Evolutionary conservation across 2,329 filamentous ascomycete species (phyloP), one percentile per base, ranked within the genome.

Genomic region (Fusarium sp.): DNA sequence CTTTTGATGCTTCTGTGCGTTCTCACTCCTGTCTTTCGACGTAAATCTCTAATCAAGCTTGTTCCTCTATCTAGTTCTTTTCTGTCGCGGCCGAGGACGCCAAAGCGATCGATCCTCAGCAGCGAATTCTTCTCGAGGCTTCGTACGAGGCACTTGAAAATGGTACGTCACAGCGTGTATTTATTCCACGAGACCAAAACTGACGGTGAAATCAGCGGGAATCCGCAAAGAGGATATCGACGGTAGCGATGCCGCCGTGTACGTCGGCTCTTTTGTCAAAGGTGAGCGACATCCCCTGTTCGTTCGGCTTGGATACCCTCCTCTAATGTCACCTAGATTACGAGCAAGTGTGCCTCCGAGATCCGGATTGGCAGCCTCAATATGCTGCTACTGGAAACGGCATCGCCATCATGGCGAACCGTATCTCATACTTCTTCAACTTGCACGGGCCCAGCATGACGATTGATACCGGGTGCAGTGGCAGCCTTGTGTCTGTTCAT

Each of bases 401-500:
- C 4, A 79, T 79, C 41, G 80, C 82, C 53, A 81, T 85, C 49
- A 76, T 85, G 71, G 77, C 82, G 4, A 86, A 86, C 65, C 77
- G 83, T 1, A 77, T 86, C 11, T 85, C 82, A 0, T 82, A 85
- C 66, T 80, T 77, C 54, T 84, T 83, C 69, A 79, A 86, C 61
- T 72, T 86, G 14, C 76, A 77, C 11, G 84, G 84, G 0, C 82
- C 84, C 2, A 84, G 82, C 63, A 77, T 86, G 70, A 85, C 82
- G 0, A 71, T 87, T 13, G 84, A 87, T 48, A 87, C 85, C 1
- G 85, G 82, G 17, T 88, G 85, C 70, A 86, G 83, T 21, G 80
- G 79, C 10, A 82, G 80, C 44, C 74, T 87, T 17, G 79, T 84
- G 4, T 80, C 81, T 0, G 75, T 87, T 4, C 81, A 87, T 63